A percentile compares a stretch with the other conserved stretches of the same genome.
Evolutionary conservation across 1,139 yeast species (phyloP).

Genomic region (Geotrichum reessii): DNA sequence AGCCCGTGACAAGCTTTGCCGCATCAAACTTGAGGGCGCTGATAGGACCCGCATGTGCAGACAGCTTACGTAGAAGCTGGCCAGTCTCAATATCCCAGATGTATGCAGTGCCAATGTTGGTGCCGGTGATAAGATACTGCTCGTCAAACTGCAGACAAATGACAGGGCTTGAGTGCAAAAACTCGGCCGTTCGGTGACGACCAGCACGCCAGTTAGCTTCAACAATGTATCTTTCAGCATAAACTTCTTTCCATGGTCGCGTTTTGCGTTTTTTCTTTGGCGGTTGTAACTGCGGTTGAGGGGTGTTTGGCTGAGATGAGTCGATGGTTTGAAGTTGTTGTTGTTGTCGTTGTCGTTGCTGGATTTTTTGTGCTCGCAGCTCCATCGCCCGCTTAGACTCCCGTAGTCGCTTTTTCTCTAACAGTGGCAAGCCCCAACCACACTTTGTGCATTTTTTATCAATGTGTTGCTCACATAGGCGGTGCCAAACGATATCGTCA

Average conservation of each 20-base stretch:
- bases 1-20: constrained; percentile 84
- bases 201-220: constrained; percentile 96
- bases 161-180: constrained; percentile 75
- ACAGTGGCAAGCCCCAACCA: constrained; percentile 96
- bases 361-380: constrained; percentile 22
- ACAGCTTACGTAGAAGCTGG: constrained; percentile 64
- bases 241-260: constrained; percentile 94
- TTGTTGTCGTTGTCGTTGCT: background rate
- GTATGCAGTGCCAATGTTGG: constrained; percentile 81
- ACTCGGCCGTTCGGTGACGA: constrained; percentile 55
- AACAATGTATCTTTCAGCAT: constrained; percentile 81
- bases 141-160: constrained; percentile 78
- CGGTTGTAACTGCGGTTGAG: background rate
- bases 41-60: constrained; percentile 83
- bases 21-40: constrained; percentile 79
- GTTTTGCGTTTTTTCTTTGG: constrained; percentile 33
- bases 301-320: no score
- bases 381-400: constrained; percentile 32
- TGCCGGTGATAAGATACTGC: constrained; percentile 78
- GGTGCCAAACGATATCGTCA: constrained; percentile 96
- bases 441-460: constrained; percentile 96
- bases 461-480: constrained; percentile 96
- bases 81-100: constrained; percentile 87
- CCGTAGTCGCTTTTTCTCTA: constrained; percentile 43
- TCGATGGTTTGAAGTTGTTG: no score